phyloP scores from a whole-genome alignment of 768 basidiomycete species.

The Holtermanniella nyarrowii region DNA sequence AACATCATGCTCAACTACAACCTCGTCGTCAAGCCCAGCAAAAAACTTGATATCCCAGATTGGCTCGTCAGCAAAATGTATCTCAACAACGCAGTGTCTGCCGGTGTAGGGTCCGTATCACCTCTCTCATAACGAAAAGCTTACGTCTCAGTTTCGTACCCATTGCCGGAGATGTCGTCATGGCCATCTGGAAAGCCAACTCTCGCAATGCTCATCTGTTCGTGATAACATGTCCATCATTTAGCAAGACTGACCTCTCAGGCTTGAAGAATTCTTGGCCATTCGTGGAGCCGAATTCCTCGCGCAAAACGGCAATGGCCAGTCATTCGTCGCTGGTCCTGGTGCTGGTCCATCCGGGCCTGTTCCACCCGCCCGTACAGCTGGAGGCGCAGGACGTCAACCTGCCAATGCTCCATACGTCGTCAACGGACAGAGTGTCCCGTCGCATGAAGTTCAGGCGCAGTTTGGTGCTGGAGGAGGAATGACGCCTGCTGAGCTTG shows the following conservation, averaged over 20 bases:
- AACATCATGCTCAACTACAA: conserved; percentile 48
- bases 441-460: not conserved
- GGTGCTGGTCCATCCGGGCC: not conserved
- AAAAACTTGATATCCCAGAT: conserved; percentile 56
- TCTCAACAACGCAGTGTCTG: conserved; percentile 58
- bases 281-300: conserved; percentile 66
- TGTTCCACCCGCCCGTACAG: not conserved
- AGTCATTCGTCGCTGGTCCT: not conserved
- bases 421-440: not conserved
- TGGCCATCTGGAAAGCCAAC: conserved; percentile 77
- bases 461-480: conserved; percentile 11
- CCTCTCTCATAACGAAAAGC: not conserved
- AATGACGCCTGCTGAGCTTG: conserved; percentile 4
- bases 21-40: conserved; percentile 66
- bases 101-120: conserved; percentile 47
- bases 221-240: conserved; percentile 2
- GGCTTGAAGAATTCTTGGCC: conserved; percentile 69
- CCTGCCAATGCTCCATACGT: not conserved
- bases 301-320: conserved; percentile 14
- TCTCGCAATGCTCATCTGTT: conserved; percentile 69
- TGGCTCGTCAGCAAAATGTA: conserved; percentile 69
- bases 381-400: not conserved
- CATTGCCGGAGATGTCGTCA: conserved; percentile 59
- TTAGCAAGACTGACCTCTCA: conserved; percentile 7
- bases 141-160: conserved; percentile 47